Percentiles rank a stretch among this genome's conserved stretches.
Evolutionary conservation across 345 rosid species (phyloP).

Genomic region (Anastatica hierochuntica): DNA sequence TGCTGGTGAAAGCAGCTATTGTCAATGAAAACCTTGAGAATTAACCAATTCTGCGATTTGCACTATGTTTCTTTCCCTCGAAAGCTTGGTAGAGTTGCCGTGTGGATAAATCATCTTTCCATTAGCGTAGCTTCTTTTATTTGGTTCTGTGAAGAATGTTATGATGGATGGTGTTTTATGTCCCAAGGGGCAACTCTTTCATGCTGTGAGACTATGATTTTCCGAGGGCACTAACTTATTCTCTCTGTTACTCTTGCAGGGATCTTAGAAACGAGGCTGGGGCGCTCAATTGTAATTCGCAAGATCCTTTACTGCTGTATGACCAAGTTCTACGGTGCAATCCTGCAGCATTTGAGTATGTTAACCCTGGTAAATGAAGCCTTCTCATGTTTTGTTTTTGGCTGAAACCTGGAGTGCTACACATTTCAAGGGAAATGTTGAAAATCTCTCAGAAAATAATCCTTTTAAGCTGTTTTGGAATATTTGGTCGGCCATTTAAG

Average conservation of each 20-base stretch:
- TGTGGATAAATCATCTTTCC: neutral
- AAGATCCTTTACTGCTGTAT: conserved; percentile 48
- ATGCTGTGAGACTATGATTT: neutral
- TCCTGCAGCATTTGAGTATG: conserved; percentile 82
- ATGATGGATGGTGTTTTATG: neutral
- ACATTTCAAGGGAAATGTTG: neutral
- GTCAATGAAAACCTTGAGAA: neutral
- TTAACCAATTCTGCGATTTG: neutral
- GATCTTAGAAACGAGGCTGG: conserved; percentile 46
- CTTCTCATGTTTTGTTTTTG: conserved; percentile 22
- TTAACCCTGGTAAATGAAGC: conserved; percentile 60
- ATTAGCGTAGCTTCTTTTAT: neutral
- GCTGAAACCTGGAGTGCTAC: neutral
- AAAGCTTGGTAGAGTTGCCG: neutral
- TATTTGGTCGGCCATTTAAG: conserved; percentile 5
- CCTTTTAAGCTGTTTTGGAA: neutral
- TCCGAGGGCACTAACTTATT: neutral
- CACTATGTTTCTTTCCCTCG: neutral
- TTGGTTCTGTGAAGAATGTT: neutral
- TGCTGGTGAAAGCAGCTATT: neutral
- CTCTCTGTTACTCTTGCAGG: conserved; percentile 32
- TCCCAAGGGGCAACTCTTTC: neutral
- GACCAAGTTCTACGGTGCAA: conserved; percentile 53
- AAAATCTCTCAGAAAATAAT: neutral
- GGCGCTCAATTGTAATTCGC: conserved; percentile 22